Conservation (phyloP, 345 rosid species). For the Moricandia arvensis region DNA sequence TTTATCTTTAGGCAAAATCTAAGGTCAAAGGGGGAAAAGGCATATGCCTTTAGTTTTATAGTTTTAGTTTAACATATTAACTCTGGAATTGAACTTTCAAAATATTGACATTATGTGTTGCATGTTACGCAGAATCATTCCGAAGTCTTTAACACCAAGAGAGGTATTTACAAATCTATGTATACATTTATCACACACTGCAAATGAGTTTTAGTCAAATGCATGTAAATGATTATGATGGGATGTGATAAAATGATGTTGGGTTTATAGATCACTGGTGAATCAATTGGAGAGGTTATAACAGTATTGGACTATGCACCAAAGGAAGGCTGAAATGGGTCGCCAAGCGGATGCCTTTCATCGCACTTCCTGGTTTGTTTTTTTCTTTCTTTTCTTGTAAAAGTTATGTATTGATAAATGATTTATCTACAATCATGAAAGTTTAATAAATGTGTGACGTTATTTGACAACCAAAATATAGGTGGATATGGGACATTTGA, state of each 20-base stretch:
- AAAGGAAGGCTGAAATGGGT: constrained; percentile 91
- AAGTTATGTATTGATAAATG: neutral
- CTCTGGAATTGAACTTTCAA: neutral
- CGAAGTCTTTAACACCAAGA: constrained; percentile 67
- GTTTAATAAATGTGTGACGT: neutral
- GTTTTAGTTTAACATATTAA: neutral
- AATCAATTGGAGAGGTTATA: constrained; percentile 73
- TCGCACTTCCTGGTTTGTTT: constrained; percentile 78
- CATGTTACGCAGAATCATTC: constrained; percentile 69
- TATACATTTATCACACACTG: neutral
- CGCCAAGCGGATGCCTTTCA: constrained; percentile 93
- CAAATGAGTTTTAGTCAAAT: neutral
- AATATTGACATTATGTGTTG: neutral
- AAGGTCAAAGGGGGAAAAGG: neutral
- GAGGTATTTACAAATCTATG: constrained; percentile 51
- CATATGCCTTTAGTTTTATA: constrained; percentile 13
- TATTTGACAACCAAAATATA: constrained; percentile 33
- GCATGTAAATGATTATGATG: constrained; percentile 11
- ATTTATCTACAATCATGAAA: constrained; percentile 5
- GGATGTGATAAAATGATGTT: neutral
- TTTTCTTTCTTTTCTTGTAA: neutral
- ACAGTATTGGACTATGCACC: constrained; percentile 85
- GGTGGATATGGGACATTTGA: constrained; percentile 96
- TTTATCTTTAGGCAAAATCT: neutral
- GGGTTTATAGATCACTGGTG: constrained; percentile 65